phyloP scores from a whole-genome alignment of 2,329 filamentous ascomycete species.

The Diatrype stigma region DNA sequence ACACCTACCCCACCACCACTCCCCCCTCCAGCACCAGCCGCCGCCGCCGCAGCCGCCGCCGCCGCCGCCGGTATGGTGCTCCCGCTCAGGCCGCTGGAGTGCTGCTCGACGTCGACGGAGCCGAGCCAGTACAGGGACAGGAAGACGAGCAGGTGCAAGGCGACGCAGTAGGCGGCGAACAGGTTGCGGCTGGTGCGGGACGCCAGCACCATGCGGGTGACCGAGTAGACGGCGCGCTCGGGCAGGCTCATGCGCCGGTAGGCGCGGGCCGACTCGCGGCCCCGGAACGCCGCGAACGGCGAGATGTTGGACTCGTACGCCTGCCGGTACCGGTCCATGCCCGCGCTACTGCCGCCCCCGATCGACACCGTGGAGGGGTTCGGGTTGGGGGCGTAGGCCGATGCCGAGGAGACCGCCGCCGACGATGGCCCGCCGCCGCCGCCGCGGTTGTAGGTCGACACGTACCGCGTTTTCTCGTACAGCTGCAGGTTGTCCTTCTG shows the following conservation, averaged over 20 bases:
- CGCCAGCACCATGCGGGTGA: constrained; percentile 86
- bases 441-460: constrained; percentile 84
- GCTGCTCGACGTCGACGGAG: constrained; percentile 59
- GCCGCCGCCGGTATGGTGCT: constrained; percentile 39
- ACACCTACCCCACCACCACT: constrained; percentile 27
- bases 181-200: constrained; percentile 88
- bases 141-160: constrained; percentile 83
- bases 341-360: constrained; percentile 52
- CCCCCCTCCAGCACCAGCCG: constrained; percentile 29
- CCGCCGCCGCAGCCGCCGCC: constrained; percentile 39
- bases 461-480: constrained; percentile 96
- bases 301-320: constrained; percentile 95
- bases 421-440: constrained; percentile 33
- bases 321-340: constrained; percentile 78
- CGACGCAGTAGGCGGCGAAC: constrained; percentile 88
- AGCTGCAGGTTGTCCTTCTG: constrained; percentile 95
- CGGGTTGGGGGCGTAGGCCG: constrained; percentile 60
- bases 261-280: constrained; percentile 85
- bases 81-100: constrained; percentile 53
- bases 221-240: constrained; percentile 83
- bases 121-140: constrained; percentile 82
- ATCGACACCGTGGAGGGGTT: constrained; percentile 69
- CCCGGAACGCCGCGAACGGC: constrained; percentile 91
- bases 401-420: constrained; percentile 50
- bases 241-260: constrained; percentile 91